Base-by-base conservation (phyloP, 225 moss, liverwort and hornwort genomes). In the Marchantia paleacea region DNA sequence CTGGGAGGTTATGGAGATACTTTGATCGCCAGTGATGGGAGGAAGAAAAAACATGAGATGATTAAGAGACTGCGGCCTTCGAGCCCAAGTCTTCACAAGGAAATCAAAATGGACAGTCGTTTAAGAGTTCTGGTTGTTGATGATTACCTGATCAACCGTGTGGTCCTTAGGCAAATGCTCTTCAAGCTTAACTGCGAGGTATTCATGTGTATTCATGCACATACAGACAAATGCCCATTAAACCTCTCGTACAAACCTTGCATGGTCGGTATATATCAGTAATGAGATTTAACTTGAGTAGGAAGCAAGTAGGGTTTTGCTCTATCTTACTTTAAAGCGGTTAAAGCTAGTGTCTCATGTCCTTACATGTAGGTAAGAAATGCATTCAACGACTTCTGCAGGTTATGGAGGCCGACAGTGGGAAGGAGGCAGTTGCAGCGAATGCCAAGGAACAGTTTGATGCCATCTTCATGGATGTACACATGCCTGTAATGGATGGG, bases 1-100 rank as follows among this genome's bases (percentile, higher is more conserved):
- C 82, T 89, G 10, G 89, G 89, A 78, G 89, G 89, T 14, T 89
- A 89, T 72, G 89, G 89, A 80, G 77, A 89, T 61, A 83, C 89
- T 24, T 28, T 77, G 65, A 83, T 83, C 31, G 77, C 73, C 7
- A 80, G 25, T 19, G 78, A 82, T 22, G 78, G 54, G 51, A 15
- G 10, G 28, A 30, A 30, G n/a, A 39, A 39, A 39, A 39, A 39
- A 39, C 39, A 39, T 39, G 76, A 30, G 31, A 80, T 77, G 12
- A 71, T 77, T 52, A 12, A 64, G 24, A 12, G 15, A 20, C 25
- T 82, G 50, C 84, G 87, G 58, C 30, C 81, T 39, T 18, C 75
- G 24, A 76, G 70, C 20, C 61, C 81, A 24, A 79, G 55, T 69
- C 72, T 47, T 52, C 74, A 55, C 68, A 80, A 78, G 62, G 78